A percentile compares a stretch with the other conserved stretches of the same genome.
phyloP scores from a whole-genome alignment of 805 yeast genomes.

The Metschnikowia amazonensis region DNA sequence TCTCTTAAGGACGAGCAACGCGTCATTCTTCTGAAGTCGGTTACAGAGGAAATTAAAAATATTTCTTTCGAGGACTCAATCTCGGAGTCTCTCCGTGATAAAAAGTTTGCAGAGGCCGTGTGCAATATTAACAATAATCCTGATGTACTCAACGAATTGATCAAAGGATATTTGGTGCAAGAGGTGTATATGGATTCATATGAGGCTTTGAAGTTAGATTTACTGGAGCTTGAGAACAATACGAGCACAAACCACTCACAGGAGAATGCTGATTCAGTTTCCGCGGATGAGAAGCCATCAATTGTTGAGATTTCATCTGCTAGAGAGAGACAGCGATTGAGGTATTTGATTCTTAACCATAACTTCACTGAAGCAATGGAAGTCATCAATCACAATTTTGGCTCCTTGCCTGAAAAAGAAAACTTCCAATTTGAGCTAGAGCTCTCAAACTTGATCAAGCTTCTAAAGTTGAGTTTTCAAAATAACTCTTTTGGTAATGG shows the following conservation, averaged over 20 bases:
- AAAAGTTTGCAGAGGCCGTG: slow-evolving; percentile 20
- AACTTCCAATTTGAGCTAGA: slow-evolving; percentile 25
- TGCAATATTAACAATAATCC: slow-evolving; percentile 27
- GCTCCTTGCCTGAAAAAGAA: slow-evolving; percentile 2
- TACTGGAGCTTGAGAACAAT: slow-evolving; percentile 22
- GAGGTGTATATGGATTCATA: slow-evolving; percentile 38
- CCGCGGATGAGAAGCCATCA: neutral
- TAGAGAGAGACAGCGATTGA: slow-evolving; percentile 6
- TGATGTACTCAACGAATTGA: slow-evolving; percentile 27
- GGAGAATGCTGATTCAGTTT: neutral
- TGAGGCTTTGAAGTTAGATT: slow-evolving; percentile 31
- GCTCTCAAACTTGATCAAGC: slow-evolving; percentile 22
- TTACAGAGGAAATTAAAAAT: slow-evolving; percentile 8
- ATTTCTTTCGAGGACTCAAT: neutral
- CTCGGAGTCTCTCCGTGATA: neutral
- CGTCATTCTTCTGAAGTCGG: slow-evolving; percentile 2
- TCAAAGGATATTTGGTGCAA: slow-evolving; percentile 36
- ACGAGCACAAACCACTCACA: slow-evolving; percentile 3
- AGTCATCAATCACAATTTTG: slow-evolving; percentile 7
- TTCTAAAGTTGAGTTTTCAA: slow-evolving; percentile 24
- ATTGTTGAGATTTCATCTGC: slow-evolving; percentile 6
- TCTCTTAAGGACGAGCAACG: slow-evolving; percentile 34
- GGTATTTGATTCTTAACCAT: slow-evolving; percentile 5
- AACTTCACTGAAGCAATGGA: slow-evolving; percentile 9
- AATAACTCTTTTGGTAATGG: slow-evolving; percentile 20